Base-by-base conservation (phyloP, 2,329 filamentous ascomycete species). In the Tolypocladium endophyticum region DNA sequence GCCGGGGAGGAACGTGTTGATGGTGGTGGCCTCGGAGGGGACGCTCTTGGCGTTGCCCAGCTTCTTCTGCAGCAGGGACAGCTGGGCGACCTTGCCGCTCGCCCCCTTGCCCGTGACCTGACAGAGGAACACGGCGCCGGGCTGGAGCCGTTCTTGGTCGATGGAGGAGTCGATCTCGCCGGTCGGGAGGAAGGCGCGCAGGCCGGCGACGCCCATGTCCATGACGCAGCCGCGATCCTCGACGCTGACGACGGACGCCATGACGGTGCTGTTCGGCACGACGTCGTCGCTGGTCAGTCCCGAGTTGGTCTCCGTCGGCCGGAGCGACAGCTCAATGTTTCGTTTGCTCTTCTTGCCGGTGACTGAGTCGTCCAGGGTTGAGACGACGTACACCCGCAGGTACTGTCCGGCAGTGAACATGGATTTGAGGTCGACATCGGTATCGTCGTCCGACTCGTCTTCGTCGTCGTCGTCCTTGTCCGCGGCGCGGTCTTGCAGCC, bases 201-300 rank as follows among this genome's bases (percentile, higher is more conserved):
- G 72, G 43, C 84, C 81, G 41, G 86, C 79, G 8, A 97, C 78
- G 23, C 91, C 91, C 43, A 97, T 76, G 66, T 97, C 91, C 91
- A 99, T 96, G 59, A 97, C 84, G 60, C 94, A 82, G 62, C 94
- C 94, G 69, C 96, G 92, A 67, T 99, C 95, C 73, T 99, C 93
- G n/a, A 95, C 88, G 73, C 93, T 99, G 57, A 83, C 76, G 33
- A 99, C 87, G 0, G 92, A 88, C 2, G 92, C 93, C 81, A 97
- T 95, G 25, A 97, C 78, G 54, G 89, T 92, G 64, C 80, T 81
- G 68, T 96, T 88, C 47, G 82, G 75, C 12, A 94, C 85, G 12
- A 97, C 74, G 67, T 91, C 90, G 47, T 88, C 84, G 64, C 84
- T 82, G 4, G 82, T 79, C 28, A 99, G 77, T 1, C 89, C 87